Evolutionary conservation across 306 rosid genomes (phyloP).

Genomic region (Nissolia schottii): DNA sequence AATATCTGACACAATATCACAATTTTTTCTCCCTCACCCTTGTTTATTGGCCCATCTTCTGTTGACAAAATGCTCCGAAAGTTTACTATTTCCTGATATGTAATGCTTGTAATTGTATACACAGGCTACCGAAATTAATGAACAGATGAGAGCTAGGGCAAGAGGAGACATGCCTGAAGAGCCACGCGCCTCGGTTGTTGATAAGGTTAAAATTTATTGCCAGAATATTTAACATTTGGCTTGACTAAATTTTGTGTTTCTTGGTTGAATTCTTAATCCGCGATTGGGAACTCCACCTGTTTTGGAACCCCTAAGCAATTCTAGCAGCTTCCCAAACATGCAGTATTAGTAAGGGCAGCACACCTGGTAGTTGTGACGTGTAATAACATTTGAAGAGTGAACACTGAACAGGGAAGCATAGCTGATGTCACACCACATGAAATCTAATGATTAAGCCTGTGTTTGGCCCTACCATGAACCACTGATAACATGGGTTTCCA

Average conservation of each 20-base stretch:
- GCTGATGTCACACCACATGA: neutral
- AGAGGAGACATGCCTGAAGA: slow-evolving; percentile 65
- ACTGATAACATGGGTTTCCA: too few species aligned
- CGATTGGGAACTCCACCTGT: slow-evolving; percentile 3
- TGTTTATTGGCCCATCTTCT: neutral
- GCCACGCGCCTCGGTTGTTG: slow-evolving; percentile 44
- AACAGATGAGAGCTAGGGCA: slow-evolving; percentile 65
- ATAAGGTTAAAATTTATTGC: slow-evolving; percentile 53
- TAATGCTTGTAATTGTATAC: slow-evolving; percentile 21
- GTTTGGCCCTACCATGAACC: too few species aligned
- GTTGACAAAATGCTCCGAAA: neutral
- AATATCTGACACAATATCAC: neutral
- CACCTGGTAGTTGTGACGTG: neutral
- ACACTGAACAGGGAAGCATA: neutral
- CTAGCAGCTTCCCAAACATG: slow-evolving; percentile 4
- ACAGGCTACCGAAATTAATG: slow-evolving; percentile 76
- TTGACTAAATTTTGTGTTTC: slow-evolving; percentile 12
- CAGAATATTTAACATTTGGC: neutral
- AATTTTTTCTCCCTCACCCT: neutral
- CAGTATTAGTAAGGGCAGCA: neutral
- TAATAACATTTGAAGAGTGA: neutral
- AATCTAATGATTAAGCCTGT: slow-evolving; percentile 1
- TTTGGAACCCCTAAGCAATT: slow-evolving; percentile 7
- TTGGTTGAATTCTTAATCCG: neutral
- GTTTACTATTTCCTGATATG: slow-evolving; percentile 13